Evolutionary conservation across 352 stramenopile species (phyloP), one percentile per base, ranked within the genome.

Genomic region (Globisporangium radiosum): DNA sequence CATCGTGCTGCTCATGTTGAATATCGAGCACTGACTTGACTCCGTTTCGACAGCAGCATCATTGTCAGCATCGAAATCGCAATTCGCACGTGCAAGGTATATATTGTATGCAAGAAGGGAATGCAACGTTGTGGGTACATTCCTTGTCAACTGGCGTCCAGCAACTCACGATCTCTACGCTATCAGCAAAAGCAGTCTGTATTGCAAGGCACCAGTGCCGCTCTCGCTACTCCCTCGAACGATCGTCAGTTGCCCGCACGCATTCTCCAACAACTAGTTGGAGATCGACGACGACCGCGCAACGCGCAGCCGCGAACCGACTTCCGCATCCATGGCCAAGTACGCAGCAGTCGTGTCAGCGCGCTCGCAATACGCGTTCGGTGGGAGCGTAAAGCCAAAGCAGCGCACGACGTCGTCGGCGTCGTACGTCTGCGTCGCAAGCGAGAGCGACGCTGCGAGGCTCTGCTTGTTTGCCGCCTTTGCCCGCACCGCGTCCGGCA

Each of bases 341-440:
- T 90, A 92, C 7, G 83, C 83, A 10, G 76, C 60, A 36, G 80
- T 87, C 4, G 81, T 91, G 69, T 92, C 83, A 4, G 83, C 83
- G 38, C 83, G 83, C 48, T 92, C 83, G 64, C 81, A 90, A 62
- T 92, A 92, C 39, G 68, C 81, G 61, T 90, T 91, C 39, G 69
- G 36, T 1, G 83, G 83, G 56, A 92, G 64, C 53, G 87, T 71
- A 58, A 89, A 90, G 38, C 70, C 83, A 61, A 88, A 89, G 63
- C 78, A 88, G 53, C 81, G 82, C 56, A 93, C 73, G 25, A 89
- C 68, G 54, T 91, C 81, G 9, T 92, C 71, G 0, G 66, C 63
- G 62, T 90, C 78, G 54, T 79, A 70, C 19, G 73, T 63, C 50
- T 70, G 68, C 44, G 72, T 72, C 5, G 83, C 64, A 9, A 91